These are phyloP conservation scores for Cercospora sp. DNA, from an alignment of 2,329 filamentous ascomycete genomes.

Conservation along the genomic window DNA sequence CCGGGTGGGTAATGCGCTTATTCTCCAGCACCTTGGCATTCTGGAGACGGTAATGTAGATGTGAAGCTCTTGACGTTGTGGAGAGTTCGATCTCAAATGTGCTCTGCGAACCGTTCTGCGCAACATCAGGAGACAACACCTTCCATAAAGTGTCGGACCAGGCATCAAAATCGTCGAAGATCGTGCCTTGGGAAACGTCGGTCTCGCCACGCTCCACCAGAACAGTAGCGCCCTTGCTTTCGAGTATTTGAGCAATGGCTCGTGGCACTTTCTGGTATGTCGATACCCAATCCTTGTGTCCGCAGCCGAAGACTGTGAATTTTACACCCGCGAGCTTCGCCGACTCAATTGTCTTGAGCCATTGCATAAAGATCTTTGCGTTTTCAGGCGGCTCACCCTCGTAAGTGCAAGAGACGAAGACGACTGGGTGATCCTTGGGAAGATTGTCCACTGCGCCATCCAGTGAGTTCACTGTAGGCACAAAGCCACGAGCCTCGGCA, in stretches of 20 bases:
- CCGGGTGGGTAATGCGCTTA: conserved; percentile 52
- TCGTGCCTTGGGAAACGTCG: conserved; percentile 41
- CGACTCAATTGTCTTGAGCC: conserved; percentile 57
- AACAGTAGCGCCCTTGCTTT: conserved; percentile 50
- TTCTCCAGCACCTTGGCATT: conserved; percentile 60
- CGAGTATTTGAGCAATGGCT: conserved; percentile 58
- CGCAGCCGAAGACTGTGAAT: conserved; percentile 71
- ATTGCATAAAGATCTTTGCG: conserved; percentile 65
- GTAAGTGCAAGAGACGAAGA: conserved; percentile 70
- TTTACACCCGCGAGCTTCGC: conserved; percentile 51
- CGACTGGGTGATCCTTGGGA: conserved; percentile 60
- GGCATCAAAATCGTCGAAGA: conserved; percentile 45
- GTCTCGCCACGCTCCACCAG: conserved; percentile 39
- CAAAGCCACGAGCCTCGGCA: conserved; percentile 61
- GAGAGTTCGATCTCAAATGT: conserved; percentile 10
- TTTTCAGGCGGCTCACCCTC: conserved; percentile 75
- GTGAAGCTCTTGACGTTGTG: conserved; percentile 40
- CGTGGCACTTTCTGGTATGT: conserved; percentile 70
- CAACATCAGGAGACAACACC: background rate
- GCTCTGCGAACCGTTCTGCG: background rate
- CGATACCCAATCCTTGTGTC: conserved; percentile 55
- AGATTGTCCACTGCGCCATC: conserved; percentile 63
- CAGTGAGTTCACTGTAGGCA: conserved; percentile 56
- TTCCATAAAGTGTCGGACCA: conserved; percentile 31
- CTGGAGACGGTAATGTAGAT: conserved; percentile 60